Base-by-base conservation (phyloP, 306 rosid species). In the Lathyrus aphaca region DNA sequence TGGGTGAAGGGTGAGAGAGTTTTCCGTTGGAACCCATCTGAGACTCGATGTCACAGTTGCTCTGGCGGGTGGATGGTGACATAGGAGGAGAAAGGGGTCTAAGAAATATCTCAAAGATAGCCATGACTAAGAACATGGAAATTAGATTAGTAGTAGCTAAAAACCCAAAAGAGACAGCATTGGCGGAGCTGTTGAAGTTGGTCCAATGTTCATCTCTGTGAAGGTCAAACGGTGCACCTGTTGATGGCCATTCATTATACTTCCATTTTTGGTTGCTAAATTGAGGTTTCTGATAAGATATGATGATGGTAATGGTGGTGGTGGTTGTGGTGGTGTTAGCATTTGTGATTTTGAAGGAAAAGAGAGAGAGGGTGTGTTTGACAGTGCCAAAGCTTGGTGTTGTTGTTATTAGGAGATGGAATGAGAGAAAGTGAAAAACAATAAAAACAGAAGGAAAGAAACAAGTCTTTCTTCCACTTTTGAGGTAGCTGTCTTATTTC, bases 81-180 rank as follows among this genome's bases (percentile, higher is more conserved):
- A 86, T 67, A 1, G 86, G 46, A 42, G 88, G 79, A 21, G 97
- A 76, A 46, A 83, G 21, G 73, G 96, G 92, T 77, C 95, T 80
- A 68, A 94, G 84, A 74, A 88, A 90, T 51, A 96, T 83, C 70
- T 94, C 98, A 49, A 94, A 88, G 57, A 94, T 85, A 37, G 95
- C 98, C 97, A 94, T 90, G 70, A 88, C 84, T 14, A 94, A 76
- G 89, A 94, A 94, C 98, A 94, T 94, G 66, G 95, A 94, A 71
- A 94, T 89, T 39, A 94, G 92, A 55, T 90, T 85, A 72, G 97
- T 97, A 12, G 98, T 94, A 45, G 98, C 98, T 1, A 94, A 95
- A 61, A 94, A 90, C 2, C 98, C 98, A 76, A 94, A 90, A 8
- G 98, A 94, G 16, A 94, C 94, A 0, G 97, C 96, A 75, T 94